Evolutionary conservation across 768 basidiomycete species (phyloP).

Genomic region (Rhizopogon roseolus): DNA sequence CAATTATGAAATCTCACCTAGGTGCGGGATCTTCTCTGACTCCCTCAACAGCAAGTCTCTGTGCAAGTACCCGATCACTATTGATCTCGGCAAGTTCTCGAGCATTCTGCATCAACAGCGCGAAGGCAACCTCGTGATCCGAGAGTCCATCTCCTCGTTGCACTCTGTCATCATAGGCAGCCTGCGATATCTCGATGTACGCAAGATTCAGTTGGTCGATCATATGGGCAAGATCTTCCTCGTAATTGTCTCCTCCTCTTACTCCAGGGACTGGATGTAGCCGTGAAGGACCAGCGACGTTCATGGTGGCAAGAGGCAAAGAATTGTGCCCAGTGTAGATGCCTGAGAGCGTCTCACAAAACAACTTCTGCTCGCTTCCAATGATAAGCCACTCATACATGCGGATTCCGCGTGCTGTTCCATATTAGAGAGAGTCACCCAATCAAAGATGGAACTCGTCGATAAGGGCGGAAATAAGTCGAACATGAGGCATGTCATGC

Average conservation of each 20-base stretch:
- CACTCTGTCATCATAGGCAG: slow-evolving; percentile 2
- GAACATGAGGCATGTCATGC: no score
- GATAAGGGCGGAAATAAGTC: no score
- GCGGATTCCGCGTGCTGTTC: no score
- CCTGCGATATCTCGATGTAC: slow-evolving; percentile 14
- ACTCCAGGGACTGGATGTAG: slow-evolving; percentile 1
- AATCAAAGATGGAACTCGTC: no score
- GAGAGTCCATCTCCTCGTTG: slow-evolving; percentile 7
- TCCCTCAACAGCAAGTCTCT: slow-evolving; percentile 5
- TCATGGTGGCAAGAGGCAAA: slow-evolving; percentile 10
- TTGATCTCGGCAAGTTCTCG: slow-evolving; percentile 8
- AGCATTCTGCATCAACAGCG: slow-evolving; percentile 18
- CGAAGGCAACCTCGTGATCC: slow-evolving; percentile 19
- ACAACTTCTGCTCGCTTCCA: no score
- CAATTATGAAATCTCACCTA: no score
- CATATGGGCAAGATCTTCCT: slow-evolving; percentile 15
- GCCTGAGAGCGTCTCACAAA: no score
- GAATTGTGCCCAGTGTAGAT: no score
- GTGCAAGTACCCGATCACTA: slow-evolving; percentile 18
- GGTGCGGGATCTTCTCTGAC: no score
- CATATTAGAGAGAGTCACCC: no score
- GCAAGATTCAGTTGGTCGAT: slow-evolving; percentile 11
- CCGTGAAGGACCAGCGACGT: slow-evolving; percentile 19
- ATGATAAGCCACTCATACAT: no score
- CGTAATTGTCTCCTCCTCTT: slow-evolving; percentile 17